Base-by-base conservation (phyloP, 1,284 basidiomycete genomes). In the Cystobasidium sp. region DNA sequence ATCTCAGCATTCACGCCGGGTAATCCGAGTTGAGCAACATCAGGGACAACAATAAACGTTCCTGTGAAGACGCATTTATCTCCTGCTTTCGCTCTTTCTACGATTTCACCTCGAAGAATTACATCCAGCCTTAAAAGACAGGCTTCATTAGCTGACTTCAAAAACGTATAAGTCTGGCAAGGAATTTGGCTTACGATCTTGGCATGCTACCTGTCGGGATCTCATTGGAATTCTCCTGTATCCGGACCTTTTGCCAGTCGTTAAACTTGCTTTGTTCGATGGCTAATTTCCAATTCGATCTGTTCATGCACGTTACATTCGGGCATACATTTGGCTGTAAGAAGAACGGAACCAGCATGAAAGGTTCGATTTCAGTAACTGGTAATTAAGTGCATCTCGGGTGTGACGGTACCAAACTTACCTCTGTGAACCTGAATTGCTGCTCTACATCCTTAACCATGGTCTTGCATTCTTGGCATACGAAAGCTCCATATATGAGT, bases 401-500 rank as follows among this genome's bases (percentile, higher is more conserved):
- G 20, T 14, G 12, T 6, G 24, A 7, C 24, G 37, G n/a, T 12
- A 39, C 22, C 39, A 55, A 46, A 77, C 83, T 66, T 72, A 93
- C 93, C 85, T 99, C 97, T 24, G 97, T 99, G 83, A 98, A 99
- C 83, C 97, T 98, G 88, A 99, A 99, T 82, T 99, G 97, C 82
- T 99, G 97, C 82, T 99, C 97, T 67, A 99, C 90, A 79, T 98
- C 95, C 75, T 91, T 88, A n/a, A 97, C 90, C 8, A 90, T 85
- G 49, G 91, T 91, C 67, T 88, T 87, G 82, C 97, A 99, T 55
- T 90, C 87, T 81, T 92, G 90, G 81, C 97, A 99, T 61, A 91
- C 89, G 82, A 98, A 99, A 69, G 92, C 95, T 20, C 95, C 97
- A 79, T 88, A 94, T 18, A 98, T 86, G 56, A 99, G 84, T 83